Evolutionary conservation across 2,329 filamentous ascomycete species (phyloP), one percentile per base, ranked within the genome.

Genomic region (Fusarium globosum): DNA sequence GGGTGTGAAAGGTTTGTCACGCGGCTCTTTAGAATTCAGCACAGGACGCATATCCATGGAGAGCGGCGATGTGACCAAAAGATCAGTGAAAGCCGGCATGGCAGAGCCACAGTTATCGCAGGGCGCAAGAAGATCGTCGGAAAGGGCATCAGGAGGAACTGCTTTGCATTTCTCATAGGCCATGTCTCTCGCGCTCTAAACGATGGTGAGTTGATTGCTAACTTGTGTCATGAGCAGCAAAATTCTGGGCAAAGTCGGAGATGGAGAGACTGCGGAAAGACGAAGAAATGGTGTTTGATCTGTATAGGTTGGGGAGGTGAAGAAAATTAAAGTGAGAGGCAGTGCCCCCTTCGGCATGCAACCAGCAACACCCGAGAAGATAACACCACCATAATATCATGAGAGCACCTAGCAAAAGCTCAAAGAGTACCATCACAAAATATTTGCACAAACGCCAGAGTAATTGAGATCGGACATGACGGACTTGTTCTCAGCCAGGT

Each of bases 361-460:
- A 5, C 6, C 26, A 15, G n/a, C 46, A 49, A 16, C 11, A 9
- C 14, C 12, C 3, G 11, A 21, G 20, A 14, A 21, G 4, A 12
- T 10, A n/a, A 16, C 18, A 46, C 26, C 8, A 49, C 16, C 1
- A 18, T 7, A 35, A 35, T 20, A 23, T 51, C 21, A 14, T 7
- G 6, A 1, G 16, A 36, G 23, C 12, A 46, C 14, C 18, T n/a
- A 2, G 0, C 2, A 14, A 10, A 28, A 2, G 8, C 0, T 3
- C 12, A 20, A 15, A 20, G 12, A 28, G 7, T 12, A 1, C 1
- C 4, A 26, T 7, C 8, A 28, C 4, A 21, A 8, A 46, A 4
- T 15, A 1, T 46, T 46, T 10, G 18, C 43, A 46, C 4, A 20
- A 46, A 28, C 1, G 2, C 0, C 18, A 2, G 4, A 7, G 0